Conservation (phyloP, 305 asterid species). For the Fraxinus nigra region DNA sequence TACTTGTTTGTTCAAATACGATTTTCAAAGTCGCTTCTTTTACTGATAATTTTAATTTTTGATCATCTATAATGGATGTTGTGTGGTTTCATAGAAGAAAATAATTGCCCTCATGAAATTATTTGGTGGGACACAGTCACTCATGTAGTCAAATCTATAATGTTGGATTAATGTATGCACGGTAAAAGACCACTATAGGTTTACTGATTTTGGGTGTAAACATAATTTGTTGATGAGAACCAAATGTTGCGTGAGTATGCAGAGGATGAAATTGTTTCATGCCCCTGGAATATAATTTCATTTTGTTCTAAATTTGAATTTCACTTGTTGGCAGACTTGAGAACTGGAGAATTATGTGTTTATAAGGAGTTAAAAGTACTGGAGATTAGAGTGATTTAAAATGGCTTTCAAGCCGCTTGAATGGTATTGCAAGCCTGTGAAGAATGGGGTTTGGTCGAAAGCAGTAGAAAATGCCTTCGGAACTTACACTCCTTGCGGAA, state of each 20-base stretch:
- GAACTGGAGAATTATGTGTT: slow-evolving; percentile 11
- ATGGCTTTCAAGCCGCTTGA: slow-evolving; percentile 68
- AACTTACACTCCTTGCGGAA: slow-evolving; percentile 79
- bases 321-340: slow-evolving; percentile 12
- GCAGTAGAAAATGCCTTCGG: slow-evolving; percentile 74
- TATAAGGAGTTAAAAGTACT: slow-evolving; percentile 19
- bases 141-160: background rate
- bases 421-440: slow-evolving; percentile 81
- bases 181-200: background rate
- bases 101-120: background rate
- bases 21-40: background rate
- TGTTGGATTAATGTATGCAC: background rate
- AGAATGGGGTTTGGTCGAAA: slow-evolving; percentile 73
- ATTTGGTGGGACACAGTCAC: background rate
- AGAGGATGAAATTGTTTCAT: slow-evolving; percentile 15
- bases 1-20: background rate
- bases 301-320: slow-evolving; percentile 9
- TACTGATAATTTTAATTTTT: background rate
- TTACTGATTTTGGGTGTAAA: slow-evolving; percentile 6
- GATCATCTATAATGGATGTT: background rate
- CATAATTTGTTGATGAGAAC: background rate
- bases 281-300: slow-evolving; percentile 14
- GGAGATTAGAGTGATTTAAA: slow-evolving; percentile 20
- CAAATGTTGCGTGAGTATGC: background rate
- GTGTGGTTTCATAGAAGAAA: slow-evolving; percentile 3